Conservation (phyloP, 202 grass and related monocot species). For the Zizania palustris region DNA sequence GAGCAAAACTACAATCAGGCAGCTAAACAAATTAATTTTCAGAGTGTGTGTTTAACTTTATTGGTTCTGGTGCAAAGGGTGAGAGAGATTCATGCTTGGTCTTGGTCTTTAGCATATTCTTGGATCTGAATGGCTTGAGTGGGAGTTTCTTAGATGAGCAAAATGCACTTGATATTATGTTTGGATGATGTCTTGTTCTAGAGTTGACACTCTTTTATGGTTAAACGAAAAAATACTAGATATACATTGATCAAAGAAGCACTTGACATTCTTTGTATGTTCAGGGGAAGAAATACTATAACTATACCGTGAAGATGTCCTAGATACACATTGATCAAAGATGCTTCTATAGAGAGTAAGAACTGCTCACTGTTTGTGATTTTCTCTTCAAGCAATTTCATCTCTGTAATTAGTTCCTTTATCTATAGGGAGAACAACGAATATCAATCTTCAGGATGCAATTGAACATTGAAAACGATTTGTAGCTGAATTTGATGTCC, state of each 20-base stretch:
- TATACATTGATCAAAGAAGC: no score
- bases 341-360: conserved; percentile 93
- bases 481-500: conserved; percentile 13
- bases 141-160: conserved; percentile 96
- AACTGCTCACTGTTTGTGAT: conserved; percentile 81
- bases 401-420: conserved; percentile 83
- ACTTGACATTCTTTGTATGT: no score
- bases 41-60: conserved; percentile 36
- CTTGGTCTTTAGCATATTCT: conserved; percentile 65
- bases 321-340: conserved; percentile 79
- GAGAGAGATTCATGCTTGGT: conserved; percentile 61
- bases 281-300: conserved; percentile 80
- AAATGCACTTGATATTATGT: conserved; percentile 93
- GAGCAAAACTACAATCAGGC: conserved; percentile 24
- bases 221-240: no score
- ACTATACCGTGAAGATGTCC: conserved; percentile 71
- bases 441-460: conserved; percentile 2
- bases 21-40: conserved; percentile 1
- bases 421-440: conserved; percentile 53
- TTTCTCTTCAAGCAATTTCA: conserved; percentile 94
- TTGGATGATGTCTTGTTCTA: conserved; percentile 63
- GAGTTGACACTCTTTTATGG: conserved; percentile 51
- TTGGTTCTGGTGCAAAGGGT: conserved; percentile 44
- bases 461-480: conserved; percentile 26
- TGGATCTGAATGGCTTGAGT: conserved; percentile 68